phyloP scores from a whole-genome alignment of 2,329 filamentous ascomycete species.

The Aspergillus carbonarius region DNA sequence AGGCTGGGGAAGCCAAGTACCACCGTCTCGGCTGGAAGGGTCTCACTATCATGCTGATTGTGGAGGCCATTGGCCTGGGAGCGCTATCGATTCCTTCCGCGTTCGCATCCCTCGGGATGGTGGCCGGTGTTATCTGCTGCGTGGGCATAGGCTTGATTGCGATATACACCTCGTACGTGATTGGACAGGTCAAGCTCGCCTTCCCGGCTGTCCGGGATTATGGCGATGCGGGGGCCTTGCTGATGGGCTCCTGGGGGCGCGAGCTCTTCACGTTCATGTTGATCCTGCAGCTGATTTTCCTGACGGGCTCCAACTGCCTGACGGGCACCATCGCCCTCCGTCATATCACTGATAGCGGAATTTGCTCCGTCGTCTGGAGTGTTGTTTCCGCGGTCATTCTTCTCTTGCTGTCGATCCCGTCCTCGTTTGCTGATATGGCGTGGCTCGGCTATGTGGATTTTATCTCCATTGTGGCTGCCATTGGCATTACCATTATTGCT shows the following conservation, averaged over 20 bases:
- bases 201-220: conserved; percentile 44
- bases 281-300: conserved; percentile 44
- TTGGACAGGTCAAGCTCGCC: conserved; percentile 38
- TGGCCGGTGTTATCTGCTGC: conserved; percentile 44
- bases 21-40: conserved; percentile 50
- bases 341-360: conserved; percentile 36
- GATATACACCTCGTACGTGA: conserved; percentile 43
- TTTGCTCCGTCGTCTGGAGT: conserved; percentile 42
- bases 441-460: conserved; percentile 37
- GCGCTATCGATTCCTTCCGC: conserved; percentile 46
- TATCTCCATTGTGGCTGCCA: conserved; percentile 30
- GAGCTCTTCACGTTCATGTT: conserved; percentile 42
- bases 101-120: conserved; percentile 47
- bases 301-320: conserved; percentile 46
- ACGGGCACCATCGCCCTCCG: conserved; percentile 49
- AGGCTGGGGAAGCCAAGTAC: neutral
- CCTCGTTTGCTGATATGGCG: conserved; percentile 33
- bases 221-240: conserved; percentile 43
- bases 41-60: conserved; percentile 49
- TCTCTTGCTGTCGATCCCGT: conserved; percentile 32
- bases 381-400: conserved; percentile 42
- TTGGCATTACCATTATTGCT: conserved; percentile 34
- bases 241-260: conserved; percentile 42
- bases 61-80: conserved; percentile 51
- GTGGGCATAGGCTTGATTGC: conserved; percentile 40